Evolutionary conservation across 2,329 filamentous ascomycete genomes (phyloP).

Genomic region (Aspergillus alliaceus): DNA sequence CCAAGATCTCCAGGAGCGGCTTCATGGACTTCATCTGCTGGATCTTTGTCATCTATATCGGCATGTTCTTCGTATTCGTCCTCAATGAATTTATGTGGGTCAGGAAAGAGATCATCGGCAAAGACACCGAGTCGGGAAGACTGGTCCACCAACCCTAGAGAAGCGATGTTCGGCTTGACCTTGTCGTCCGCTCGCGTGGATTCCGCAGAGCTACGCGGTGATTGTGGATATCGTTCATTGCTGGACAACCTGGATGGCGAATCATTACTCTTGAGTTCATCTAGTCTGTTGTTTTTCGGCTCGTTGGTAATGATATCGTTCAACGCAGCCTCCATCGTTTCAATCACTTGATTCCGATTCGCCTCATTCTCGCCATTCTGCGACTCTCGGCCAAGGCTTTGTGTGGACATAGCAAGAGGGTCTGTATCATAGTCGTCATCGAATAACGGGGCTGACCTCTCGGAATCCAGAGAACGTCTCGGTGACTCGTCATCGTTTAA

Average conservation of each 20-base stretch:
- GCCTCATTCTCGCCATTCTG: slow-evolving; percentile 52
- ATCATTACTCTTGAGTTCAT: slow-evolving; percentile 37
- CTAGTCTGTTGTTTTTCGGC: slow-evolving; percentile 45
- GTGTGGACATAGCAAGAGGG: slow-evolving; percentile 71
- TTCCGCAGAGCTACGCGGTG: slow-evolving; percentile 64
- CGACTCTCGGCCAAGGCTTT: slow-evolving; percentile 76
- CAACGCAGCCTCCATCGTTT: slow-evolving; percentile 88
- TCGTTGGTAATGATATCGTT: slow-evolving; percentile 88
- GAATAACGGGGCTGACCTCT: slow-evolving; percentile 62
- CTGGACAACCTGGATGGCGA: slow-evolving; percentile 47
- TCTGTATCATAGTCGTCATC: slow-evolving; percentile 76
- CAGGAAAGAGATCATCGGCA: slow-evolving; percentile 88
- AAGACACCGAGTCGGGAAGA: slow-evolving; percentile 90
- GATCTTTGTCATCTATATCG: slow-evolving; percentile 58
- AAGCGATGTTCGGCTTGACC: slow-evolving; percentile 83
- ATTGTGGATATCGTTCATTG: slow-evolving; percentile 55
- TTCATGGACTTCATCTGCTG: slow-evolving; percentile 83
- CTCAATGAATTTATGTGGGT: slow-evolving; percentile 76
- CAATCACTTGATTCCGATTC: slow-evolving; percentile 76
- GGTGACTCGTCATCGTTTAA: slow-evolving; percentile 48
- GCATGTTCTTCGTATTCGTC: slow-evolving; percentile 79
- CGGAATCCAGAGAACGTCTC: slow-evolving; percentile 72
- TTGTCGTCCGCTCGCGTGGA: slow-evolving; percentile 47
- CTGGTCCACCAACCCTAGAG: slow-evolving; percentile 83
- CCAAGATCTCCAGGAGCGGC: slow-evolving; percentile 93